A percentile compares a stretch with the other conserved stretches of the same genome.
Evolutionary conservation across 176 grass and related monocot species (phyloP).

Genomic region (Aegilops speltoides): DNA sequence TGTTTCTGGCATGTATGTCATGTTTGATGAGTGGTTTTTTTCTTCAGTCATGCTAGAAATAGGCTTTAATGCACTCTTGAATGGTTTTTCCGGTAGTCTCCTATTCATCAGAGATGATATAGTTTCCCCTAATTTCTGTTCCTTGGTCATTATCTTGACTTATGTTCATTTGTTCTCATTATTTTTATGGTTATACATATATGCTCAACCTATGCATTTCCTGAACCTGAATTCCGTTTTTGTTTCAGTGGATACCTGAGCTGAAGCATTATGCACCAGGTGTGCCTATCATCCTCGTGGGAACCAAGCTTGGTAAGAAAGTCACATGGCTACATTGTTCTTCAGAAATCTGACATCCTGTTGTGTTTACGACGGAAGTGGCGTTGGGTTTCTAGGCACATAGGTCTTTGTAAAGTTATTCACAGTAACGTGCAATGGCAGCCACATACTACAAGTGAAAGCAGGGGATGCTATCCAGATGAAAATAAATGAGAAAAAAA

Average conservation of each 20-base stretch:
- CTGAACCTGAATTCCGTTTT: slow-evolving; percentile 21
- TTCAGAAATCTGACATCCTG: not conserved
- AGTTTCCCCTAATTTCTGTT: not conserved
- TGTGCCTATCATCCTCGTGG: slow-evolving; percentile 75
- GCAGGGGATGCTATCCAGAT: not conserved
- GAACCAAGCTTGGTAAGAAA: slow-evolving; percentile 80
- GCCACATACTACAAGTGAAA: not conserved
- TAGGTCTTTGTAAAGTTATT: not conserved
- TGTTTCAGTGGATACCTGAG: slow-evolving; percentile 86
- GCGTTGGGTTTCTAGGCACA: not conserved
- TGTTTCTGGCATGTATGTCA: slow-evolving; percentile 9
- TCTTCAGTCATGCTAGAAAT: not conserved
- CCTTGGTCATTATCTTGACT: not conserved
- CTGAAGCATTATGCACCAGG: slow-evolving; percentile 80
- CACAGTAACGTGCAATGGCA: not conserved
- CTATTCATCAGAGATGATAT: not conserved
- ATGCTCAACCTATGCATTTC: not conserved
- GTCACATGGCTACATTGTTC: not conserved
- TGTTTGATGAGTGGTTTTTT: not conserved
- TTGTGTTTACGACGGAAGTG: not conserved
- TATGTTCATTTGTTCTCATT: not conserved
- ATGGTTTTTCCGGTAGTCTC: not conserved
- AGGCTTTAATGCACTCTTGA: not conserved
- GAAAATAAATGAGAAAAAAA: not conserved
- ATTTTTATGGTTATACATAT: not conserved